Percentiles rank a stretch among this genome's conserved stretches.
Conservation (phyloP, 306 rosid genomes). For the Trifolium dubium region DNA sequence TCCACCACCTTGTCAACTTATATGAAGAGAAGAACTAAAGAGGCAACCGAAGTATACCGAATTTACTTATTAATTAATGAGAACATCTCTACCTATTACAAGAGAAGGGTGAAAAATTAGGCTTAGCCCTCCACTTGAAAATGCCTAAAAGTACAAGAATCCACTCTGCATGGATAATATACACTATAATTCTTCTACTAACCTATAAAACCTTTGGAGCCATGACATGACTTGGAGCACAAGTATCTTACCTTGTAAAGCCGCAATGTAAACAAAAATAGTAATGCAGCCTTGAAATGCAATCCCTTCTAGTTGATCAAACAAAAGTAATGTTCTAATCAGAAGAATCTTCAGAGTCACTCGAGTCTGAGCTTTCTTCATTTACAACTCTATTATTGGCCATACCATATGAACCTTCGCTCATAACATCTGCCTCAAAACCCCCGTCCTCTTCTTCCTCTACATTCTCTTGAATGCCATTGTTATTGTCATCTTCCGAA, state of each 20-base stretch:
- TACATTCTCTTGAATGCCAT: conserved; percentile 59
- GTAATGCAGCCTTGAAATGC: conserved; percentile 47
- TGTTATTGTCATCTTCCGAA: conserved; percentile 66
- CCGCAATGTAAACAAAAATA: conserved; percentile 53
- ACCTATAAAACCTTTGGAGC: conserved; percentile 28
- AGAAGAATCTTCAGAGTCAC: conserved; percentile 80
- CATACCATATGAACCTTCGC: conserved; percentile 73
- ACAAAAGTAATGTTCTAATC: conserved; percentile 48
- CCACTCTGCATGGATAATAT: conserved; percentile 47
- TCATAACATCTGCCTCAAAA: conserved; percentile 68
- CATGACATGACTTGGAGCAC: conserved; percentile 30
- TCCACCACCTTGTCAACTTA: background rate
- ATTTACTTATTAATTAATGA: conserved; percentile 44
- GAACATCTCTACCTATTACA: conserved; percentile 33
- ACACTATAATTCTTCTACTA: conserved; percentile 43
- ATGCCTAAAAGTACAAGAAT: conserved; percentile 41
- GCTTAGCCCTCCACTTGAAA: conserved; percentile 36
- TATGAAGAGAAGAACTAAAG: background rate
- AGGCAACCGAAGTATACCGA: conserved; percentile 1
- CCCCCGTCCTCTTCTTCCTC: conserved; percentile 69
- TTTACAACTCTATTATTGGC: conserved; percentile 57
- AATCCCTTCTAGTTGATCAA: conserved; percentile 27
- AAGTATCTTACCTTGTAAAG: conserved; percentile 31
- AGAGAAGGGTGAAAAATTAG: background rate
- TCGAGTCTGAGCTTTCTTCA: conserved; percentile 67